Evolutionary conservation across 352 stramenopile genomes (phyloP), one percentile per base, ranked within the genome.

Genomic region (Globisporangium apiculatum): DNA sequence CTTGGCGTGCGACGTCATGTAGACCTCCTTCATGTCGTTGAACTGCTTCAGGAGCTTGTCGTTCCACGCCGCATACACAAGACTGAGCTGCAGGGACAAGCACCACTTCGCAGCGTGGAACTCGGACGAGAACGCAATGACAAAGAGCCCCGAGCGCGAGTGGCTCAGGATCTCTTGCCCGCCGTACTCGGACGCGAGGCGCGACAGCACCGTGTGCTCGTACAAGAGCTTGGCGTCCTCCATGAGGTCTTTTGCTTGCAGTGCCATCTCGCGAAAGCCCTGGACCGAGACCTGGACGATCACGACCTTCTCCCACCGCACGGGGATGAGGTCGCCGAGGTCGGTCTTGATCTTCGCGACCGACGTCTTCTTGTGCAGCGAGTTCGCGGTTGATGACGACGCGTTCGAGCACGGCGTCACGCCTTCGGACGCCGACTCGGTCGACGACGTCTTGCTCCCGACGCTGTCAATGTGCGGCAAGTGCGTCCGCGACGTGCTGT

Each of bases 21-120:
- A 89, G 51, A 86, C 65, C 62, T 94, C 85, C 57, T 83, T 83
- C 70, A 91, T 88, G 63, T 89, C 83, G 36, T 86, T 71, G 55
- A 91, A 91, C 18, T 89, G 75, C 54, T 86, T 88, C n/a, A 94
- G 68, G 46, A 94, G 62, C 61, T 92, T 92, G 50, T 91, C 83
- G 53, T 91, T 93, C 85, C 85, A 94, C 10, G 85, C 83, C 1
- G 85, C 85, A 53, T 93, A 94, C 17, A 94, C 83, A 7, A 94
- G 57, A 60, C 83, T 91, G 7, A 94, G 66, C 60, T 94, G 85
- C 51, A 94, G 66, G 17, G 85, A 91, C 0, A 94, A 62, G 62
- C 85, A 94, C 85, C 85, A 94, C 67, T 91, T 91, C 54, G 85
- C 85, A 0, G 85, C 85, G 55, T 94, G 83, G 60, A 92, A 94